These are phyloP conservation scores for Artemisia annua DNA, from an alignment of 129 eudicot species.

Conservation along the genomic window DNA sequence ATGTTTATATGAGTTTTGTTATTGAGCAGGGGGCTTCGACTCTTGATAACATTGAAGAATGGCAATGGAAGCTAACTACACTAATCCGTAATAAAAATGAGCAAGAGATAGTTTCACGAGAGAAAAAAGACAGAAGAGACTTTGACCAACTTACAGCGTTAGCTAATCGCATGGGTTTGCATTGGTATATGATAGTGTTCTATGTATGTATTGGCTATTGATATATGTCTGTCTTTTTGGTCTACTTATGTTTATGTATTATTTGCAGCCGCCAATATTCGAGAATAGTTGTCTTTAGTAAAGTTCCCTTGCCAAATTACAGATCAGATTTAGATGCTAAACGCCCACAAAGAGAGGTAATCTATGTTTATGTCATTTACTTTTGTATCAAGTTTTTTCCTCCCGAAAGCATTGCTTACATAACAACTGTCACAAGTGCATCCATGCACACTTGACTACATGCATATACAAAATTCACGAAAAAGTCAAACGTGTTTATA, in stretches of 20 bases:
- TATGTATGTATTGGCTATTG: constrained; percentile 19
- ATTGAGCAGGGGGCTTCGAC: constrained; percentile 64
- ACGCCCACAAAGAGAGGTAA: constrained; percentile 98
- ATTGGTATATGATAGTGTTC: constrained; percentile 44
- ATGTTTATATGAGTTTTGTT: constrained; percentile 12
- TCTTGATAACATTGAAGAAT: constrained; percentile 81
- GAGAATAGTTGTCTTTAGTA: constrained; percentile 75
- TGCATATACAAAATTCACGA: not conserved
- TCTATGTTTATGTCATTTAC: not conserved
- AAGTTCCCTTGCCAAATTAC: constrained; percentile 92
- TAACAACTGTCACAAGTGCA: not conserved
- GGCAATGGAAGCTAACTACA: constrained; percentile 77
- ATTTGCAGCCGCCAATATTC: constrained; percentile 87
- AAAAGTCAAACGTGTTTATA: not conserved
- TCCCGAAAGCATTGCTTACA: not conserved
- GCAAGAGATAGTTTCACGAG: constrained; percentile 79
- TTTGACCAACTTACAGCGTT: constrained; percentile 81
- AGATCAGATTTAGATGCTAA: constrained; percentile 84
- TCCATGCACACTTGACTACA: constrained; percentile 1
- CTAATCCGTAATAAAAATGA: constrained; percentile 68
- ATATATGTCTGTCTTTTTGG: not conserved
- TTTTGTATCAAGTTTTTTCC: not conserved
- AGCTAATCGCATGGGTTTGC: constrained; percentile 84
- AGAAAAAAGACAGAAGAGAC: constrained; percentile 91
- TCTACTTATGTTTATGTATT: constrained; percentile 6